Conservation (phyloP, 768 basidiomycete genomes). For the Leccinum disarticulatum region DNA sequence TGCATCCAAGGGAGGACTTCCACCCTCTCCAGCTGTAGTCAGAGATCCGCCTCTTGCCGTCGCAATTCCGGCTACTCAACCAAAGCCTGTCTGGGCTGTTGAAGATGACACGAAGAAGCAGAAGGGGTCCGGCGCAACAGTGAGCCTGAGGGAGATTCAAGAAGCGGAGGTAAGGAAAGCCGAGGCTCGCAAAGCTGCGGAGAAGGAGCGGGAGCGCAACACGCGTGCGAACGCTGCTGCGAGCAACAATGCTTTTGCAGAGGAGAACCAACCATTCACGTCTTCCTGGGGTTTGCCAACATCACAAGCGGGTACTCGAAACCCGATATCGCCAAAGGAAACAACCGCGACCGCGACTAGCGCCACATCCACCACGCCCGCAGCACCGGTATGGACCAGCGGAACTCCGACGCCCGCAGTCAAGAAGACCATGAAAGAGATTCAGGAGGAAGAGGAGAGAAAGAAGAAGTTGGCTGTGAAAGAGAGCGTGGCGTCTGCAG, state of each 20-base stretch:
- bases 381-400: constrained; percentile 71
- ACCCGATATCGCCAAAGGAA: constrained; percentile 44
- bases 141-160: constrained; percentile 92
- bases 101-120: constrained; percentile 68
- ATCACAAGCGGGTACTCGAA: constrained; percentile 69
- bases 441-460: constrained; percentile 94
- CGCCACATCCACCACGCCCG: constrained; percentile 31
- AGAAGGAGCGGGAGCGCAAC: constrained; percentile 67
- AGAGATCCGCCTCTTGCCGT: constrained; percentile 29
- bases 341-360: constrained; percentile 20
- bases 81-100: constrained; percentile 64
- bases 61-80: constrained; percentile 21
- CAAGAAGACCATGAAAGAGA: constrained; percentile 98
- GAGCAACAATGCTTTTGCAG: constrained; percentile 37
- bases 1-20: constrained; percentile 17
- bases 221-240: constrained; percentile 45
- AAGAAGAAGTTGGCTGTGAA: constrained; percentile 68
- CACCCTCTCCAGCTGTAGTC: constrained; percentile 3
- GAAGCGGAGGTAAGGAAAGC: constrained; percentile 84
- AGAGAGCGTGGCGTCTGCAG: constrained; percentile 56
- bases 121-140: constrained; percentile 42
- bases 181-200: constrained; percentile 72
- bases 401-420: constrained; percentile 49
- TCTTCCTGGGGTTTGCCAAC: constrained; percentile 86
- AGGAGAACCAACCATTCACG: constrained; percentile 62